Base-by-base conservation (phyloP, 257 asterid genomes). In the Ehretia macrophylla region DNA sequence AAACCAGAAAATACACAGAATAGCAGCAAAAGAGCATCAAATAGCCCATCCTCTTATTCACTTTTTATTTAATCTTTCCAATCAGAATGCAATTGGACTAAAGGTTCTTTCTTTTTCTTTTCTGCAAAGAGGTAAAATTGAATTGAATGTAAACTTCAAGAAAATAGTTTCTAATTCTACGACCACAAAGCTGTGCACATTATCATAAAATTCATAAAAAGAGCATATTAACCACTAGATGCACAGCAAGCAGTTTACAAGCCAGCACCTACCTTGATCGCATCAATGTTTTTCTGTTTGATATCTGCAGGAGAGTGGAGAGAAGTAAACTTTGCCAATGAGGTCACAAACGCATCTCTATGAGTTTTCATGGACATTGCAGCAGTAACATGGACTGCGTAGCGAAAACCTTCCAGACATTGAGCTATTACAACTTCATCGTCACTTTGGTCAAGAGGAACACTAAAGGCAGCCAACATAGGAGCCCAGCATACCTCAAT, bases 401-500 rank as follows among this genome's bases (percentile, higher is more conserved):
- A 59, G 49, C 78, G 91, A 68, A 89, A 85, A 63, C 99, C 99
- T 68, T 89, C 95, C 72, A 93, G 77, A 75, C 99, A 93, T 47
- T 81, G 88, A 58, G 85, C 75, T 74, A 85, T 75, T 32, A 89
- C 83, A 64, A 78, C 64, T 55, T 85, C 94, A 44, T 93, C 97
- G 20, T 85, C 99, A 71, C 92, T 87, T 76, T 76, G 95, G 68
- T 93, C 99, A 63, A 93, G 94, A 60, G 99, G 99, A 76, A 93
- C 99, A 63, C 99, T 93, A 72, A 93, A 89, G 60, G 99, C 99
- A 71, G 99, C 99, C 79, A 93, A 83, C 96, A 90, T 90, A 0
- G 99, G 99, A 42, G 99, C 99, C 99, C 99, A 93, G 76, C 97
- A 89, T 45, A 85, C 97, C 79, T 93, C 99, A 62, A 93, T 80